Percentiles rank a stretch among this genome's conserved stretches.
These are phyloP conservation scores for Cutaneotrichosporon sp. DNA, from an alignment of 1,284 basidiomycete species.

Conservation along the genomic window DNA sequence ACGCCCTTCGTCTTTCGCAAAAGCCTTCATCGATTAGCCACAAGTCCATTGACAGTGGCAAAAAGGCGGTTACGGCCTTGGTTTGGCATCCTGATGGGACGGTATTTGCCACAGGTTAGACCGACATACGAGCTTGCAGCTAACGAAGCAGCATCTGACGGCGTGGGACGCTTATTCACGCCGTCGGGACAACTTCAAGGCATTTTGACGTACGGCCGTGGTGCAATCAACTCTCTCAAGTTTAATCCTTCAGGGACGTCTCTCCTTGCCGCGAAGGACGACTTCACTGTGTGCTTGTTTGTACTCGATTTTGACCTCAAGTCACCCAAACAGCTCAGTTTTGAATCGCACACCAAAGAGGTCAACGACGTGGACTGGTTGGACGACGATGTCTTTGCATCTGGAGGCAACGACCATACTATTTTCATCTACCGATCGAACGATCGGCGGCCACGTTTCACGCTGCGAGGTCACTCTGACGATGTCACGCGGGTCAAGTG, in stretches of 20 bases:
- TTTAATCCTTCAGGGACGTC: constrained; percentile 38
- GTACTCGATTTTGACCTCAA: constrained; percentile 19
- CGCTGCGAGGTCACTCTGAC: constrained; percentile 41
- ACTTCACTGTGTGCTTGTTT: constrained; percentile 28
- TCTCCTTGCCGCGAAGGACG: constrained; percentile 34
- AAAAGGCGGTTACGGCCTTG: constrained; percentile 34
- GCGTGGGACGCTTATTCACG: constrained; percentile 40
- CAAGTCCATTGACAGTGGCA: constrained; percentile 36
- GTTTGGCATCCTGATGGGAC: constrained; percentile 44
- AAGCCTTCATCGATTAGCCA: constrained; percentile 29
- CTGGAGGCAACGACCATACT: constrained; percentile 39
- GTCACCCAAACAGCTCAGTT: constrained; percentile 20
- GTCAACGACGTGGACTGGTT: constrained; percentile 47
- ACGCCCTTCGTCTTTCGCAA: constrained; percentile 14
- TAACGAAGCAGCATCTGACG: constrained; percentile 23
- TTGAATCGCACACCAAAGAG: constrained; percentile 39
- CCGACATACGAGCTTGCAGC: not conserved
- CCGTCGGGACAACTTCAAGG: constrained; percentile 39
- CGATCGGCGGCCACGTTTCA: constrained; percentile 34
- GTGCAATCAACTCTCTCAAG: constrained; percentile 36
- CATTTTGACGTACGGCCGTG: constrained; percentile 40
- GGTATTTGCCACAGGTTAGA: constrained; percentile 34
- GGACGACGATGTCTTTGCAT: constrained; percentile 43
- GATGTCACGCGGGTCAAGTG: constrained; percentile 40
- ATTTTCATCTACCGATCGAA: constrained; percentile 37